Base-by-base conservation (phyloP, 2,329 filamentous ascomycete genomes). In the Neurospora crassa region DNA sequence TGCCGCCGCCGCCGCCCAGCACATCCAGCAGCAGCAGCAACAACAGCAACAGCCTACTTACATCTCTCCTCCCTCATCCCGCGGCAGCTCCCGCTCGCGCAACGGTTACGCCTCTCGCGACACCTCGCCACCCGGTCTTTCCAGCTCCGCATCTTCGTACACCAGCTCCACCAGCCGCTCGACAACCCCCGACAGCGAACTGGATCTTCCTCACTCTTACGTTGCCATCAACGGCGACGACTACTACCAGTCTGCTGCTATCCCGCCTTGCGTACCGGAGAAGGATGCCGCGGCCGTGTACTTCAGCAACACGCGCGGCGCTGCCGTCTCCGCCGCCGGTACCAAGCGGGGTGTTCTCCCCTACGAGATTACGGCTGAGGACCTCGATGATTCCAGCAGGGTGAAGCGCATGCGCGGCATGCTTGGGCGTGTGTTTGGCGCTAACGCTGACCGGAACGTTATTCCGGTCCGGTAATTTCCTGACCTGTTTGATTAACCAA, bases 351-450 rank as follows among this genome's bases (percentile, higher is more conserved):
- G 53, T 63, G 76, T 84, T 74, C 83, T 88, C 5, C 85, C 86
- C 6, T 88, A 88, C 78, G 86, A 88, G 79, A 86, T 88, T 75
- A 83, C 83, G 72, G 76, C 80, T 42, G 85, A 88, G 37, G 84
- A 88, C 72, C 77, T 86, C 67, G 83, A 87, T 73, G 83, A 86
- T 68, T 81, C 79, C 53, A 78, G 80, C 67, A 84, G 85, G 69
- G 82, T 82, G 29, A 79, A 79, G 72, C 82, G 83, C 69, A 81
- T 82, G 63, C 82, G 84, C 47, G 84, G 86, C 73, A 82, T 88
- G 80, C 85, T 86, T 79, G 84, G 83, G 42, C 84, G 86, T 59
- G 82, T 88, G 72, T 85, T 88, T 72, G 84, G 84, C 67, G 82
- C 81, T 69, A 79, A 69, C 88, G 0, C 24, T 63, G 53, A 63